Conservation (phyloP, 257 asterid genomes). For the Solanum tarijense region DNA sequence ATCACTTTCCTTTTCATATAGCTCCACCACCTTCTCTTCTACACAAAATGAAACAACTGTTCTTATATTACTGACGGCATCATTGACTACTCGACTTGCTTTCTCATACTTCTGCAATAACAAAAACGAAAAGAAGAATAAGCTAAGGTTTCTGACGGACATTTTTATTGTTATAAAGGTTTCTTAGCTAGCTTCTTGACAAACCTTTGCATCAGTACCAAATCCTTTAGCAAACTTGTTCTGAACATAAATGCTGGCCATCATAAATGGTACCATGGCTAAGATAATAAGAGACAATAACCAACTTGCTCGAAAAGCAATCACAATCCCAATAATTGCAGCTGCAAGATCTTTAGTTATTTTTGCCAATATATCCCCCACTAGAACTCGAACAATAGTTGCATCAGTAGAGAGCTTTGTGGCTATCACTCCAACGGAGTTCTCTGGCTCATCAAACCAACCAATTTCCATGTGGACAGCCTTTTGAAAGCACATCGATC, state of each 20-base stretch:
- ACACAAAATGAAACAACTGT: conserved; percentile 61
- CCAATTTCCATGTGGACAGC: conserved; percentile 56
- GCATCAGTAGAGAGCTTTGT: conserved; percentile 68
- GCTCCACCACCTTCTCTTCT: conserved; percentile 46
- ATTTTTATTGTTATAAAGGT: no score
- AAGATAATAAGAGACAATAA: conserved; percentile 51
- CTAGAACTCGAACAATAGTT: conserved; percentile 45
- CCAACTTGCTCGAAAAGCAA: conserved; percentile 72
- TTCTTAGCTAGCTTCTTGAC: not conserved
- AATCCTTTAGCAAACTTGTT: conserved; percentile 44
- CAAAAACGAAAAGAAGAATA: no score
- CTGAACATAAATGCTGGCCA: conserved; percentile 39
- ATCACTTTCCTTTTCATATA: conserved; percentile 42
- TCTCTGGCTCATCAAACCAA: conserved; percentile 50
- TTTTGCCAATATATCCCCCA: conserved; percentile 51
- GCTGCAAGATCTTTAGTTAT: conserved; percentile 45
- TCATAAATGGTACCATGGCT: conserved; percentile 46
- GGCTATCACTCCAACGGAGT: conserved; percentile 54
- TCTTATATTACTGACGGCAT: conserved; percentile 61
- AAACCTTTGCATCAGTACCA: conserved; percentile 55
- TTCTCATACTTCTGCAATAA: conserved; percentile 42
- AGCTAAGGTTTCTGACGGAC: no score
- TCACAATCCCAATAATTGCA: conserved; percentile 32
- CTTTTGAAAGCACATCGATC: conserved; percentile 51
- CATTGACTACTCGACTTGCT: conserved; percentile 64